These are phyloP conservation scores for Nidula niveotomentosa DNA, from an alignment of 1,284 basidiomycete genomes.

Conservation along the genomic window DNA sequence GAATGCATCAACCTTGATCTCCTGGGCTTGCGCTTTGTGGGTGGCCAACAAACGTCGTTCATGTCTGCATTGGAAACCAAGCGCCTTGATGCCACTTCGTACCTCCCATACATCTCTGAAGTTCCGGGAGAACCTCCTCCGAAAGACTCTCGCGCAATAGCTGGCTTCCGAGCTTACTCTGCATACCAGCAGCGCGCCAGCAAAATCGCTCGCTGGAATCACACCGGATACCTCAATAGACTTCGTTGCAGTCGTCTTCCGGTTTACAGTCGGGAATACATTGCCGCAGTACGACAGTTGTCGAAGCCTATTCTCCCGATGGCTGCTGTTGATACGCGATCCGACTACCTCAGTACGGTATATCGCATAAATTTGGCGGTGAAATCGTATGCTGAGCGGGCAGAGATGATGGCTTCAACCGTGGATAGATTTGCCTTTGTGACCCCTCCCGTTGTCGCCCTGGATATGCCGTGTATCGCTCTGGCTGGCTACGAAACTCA, in stretches of 20 bases:
- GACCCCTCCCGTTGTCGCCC: conserved; percentile 80
- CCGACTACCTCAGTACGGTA: conserved; percentile 40
- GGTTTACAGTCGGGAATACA: conserved; percentile 64
- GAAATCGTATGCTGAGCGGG: conserved; percentile 65
- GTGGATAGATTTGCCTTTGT: conserved; percentile 83
- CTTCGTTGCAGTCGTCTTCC: conserved; percentile 69
- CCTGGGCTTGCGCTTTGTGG: conserved; percentile 67
- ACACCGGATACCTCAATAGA: conserved; percentile 75
- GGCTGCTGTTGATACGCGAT: conserved; percentile 38
- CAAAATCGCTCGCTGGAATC: conserved; percentile 63
- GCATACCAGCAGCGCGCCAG: conserved; percentile 55
- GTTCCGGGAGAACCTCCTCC: conserved; percentile 60
- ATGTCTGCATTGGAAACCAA: conserved; percentile 54
- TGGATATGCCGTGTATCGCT: conserved; percentile 68
- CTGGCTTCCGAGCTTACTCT: conserved; percentile 67
- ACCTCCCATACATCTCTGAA: conserved; percentile 61
- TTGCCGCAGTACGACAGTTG: conserved; percentile 44
- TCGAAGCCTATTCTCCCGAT: conserved; percentile 58
- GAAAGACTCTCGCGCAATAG: conserved; percentile 74
- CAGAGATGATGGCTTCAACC: conserved; percentile 50
- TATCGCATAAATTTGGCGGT: conserved; percentile 48
- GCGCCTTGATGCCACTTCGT: conserved; percentile 69
- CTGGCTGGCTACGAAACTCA: conserved; percentile 44
- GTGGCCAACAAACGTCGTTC: conserved; percentile 48
- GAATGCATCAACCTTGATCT: conserved; percentile 61